Percentiles rank a stretch among this genome's conserved stretches.
Conservation (phyloP, 164 flowering plant genomes). For the Vitis amurensis region DNA sequence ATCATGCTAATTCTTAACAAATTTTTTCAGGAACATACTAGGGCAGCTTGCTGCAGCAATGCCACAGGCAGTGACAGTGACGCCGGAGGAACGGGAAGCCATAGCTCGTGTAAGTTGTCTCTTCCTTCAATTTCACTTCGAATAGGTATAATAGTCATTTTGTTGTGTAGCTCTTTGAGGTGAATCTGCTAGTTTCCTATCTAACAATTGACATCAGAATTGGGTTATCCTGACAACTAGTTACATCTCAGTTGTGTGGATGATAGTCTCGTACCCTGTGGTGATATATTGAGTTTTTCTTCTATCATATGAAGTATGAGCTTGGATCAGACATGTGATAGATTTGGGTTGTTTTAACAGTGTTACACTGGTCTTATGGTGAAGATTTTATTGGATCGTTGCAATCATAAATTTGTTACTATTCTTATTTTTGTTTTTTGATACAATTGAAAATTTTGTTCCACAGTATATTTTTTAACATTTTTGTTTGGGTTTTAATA, state of each 20-base stretch:
- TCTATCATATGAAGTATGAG: not conserved
- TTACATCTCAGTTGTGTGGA: too few species aligned
- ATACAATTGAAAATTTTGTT: too few species aligned
- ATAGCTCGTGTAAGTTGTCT: slow-evolving; percentile 74
- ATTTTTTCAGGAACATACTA: slow-evolving; percentile 41
- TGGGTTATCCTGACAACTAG: too few species aligned
- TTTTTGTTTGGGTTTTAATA: not conserved
- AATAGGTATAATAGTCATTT: too few species aligned
- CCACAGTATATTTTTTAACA: not conserved
- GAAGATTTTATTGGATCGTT: too few species aligned
- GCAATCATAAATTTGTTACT: too few species aligned
- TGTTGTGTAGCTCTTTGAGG: too few species aligned
- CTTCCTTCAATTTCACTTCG: not conserved
- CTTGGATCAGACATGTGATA: not conserved
- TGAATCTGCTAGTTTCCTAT: too few species aligned
- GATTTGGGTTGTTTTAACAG: too few species aligned
- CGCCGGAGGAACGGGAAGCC: slow-evolving; percentile 91
- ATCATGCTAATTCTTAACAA: not conserved
- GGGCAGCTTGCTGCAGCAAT: slow-evolving; percentile 57
- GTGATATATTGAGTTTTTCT: not conserved
- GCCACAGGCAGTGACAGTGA: slow-evolving; percentile 82
- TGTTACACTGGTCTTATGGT: too few species aligned
- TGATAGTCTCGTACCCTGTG: not conserved
- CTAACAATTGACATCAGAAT: too few species aligned
- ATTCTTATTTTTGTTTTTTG: too few species aligned